Evolutionary conservation across 768 basidiomycete genomes (phyloP), one percentile per base, ranked within the genome.

Genomic region (Suillus luteus): DNA sequence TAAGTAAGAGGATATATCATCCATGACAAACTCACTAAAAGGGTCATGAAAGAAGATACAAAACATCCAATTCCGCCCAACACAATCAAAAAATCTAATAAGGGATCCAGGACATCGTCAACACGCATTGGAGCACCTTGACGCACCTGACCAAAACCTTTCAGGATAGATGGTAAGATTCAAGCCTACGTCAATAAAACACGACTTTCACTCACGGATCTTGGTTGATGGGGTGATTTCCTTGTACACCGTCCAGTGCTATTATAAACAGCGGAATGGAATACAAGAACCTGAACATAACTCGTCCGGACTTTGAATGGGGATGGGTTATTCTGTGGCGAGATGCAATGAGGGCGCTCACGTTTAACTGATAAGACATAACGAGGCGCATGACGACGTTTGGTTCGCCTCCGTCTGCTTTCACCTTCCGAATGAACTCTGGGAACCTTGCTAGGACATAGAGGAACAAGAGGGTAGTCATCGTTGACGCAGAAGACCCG

Each of bases 281-380:
- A 77, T 89, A 91, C 41, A 90, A 67, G 76, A 93, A 91, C 17
- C 92, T 84, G 70, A 93, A 93, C 22, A 87, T 73, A 54, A 94
- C 85, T 31, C 92, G 86, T 37, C 86, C 83, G 64, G 84, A 79
- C 91, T 52, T n/a, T n/a, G n/a, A n/a, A n/a, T n/a, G n/a, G n/a
- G n/a, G n/a, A n/a, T n/a, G n/a, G n/a, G n/a, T n/a, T n/a, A n/a
- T n/a, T n/a, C n/a, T n/a, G n/a, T n/a, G n/a, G n/a, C n/a, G n/a
- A n/a, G n/a, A n/a, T n/a, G n/a, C n/a, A n/a, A n/a, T n/a, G n/a
- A n/a, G n/a, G n/a, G n/a, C n/a, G n/a, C n/a, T 65, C 65, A 93
- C 92, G 71, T 94, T 94, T 14, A 93, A 78, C 63, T 90, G 83
- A 72, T 88, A 91, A 71, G 92, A 94, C 4, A 86, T 91, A 31